Base-by-base conservation (phyloP, 225 moss, liverwort and hornwort species). In the Marchantia polymorpha region DNA sequence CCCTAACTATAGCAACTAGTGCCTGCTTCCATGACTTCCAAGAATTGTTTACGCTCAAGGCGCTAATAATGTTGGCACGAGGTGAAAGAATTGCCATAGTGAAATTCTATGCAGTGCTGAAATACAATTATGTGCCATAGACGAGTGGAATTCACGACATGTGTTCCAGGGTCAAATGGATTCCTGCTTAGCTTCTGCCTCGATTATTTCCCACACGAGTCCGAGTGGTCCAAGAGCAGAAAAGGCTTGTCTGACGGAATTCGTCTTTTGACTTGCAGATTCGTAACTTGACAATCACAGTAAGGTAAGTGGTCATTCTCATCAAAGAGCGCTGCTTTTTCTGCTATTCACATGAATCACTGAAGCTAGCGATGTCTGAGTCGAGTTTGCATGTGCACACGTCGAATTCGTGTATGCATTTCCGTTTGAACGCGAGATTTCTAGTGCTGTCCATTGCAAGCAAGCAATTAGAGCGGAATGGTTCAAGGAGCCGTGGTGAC, bases 211-310 rank as follows among this genome's bases (percentile, higher is more conserved):
- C 73, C 19, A 70, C 7, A 22, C 31, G 39, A 39, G 39, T 39
- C 39, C 39, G 5, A 39, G 39, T 39, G 39, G 39, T 39, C 39
- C 39, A 39, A 39, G 39, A 39, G 39, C 39, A 17, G 20, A 48
- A 71, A 4, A 2, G 51, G 0, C 3, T 50, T 22, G 20, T 49
- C 31, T 26, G 23, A 55, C 73, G 27, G 27, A 12, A 26, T 22
- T 29, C 54, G 13, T 27, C 15, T 53, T 39, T 55, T 51, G 27
- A 73, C 4, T 11, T 85, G 80, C 89, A 90, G 89, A 90, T 97
- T 83, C 94, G 97, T 80, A 97, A 97, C 80, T 85, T 94, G 86
- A 97, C 97, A 19, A 82, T 97, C 75, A 94, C 94, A 53, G 92
- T 97, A 13, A 90, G 94, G 89, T 90, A 79, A 89, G 2, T 54